A percentile compares a stretch with the other conserved stretches of the same genome.
Evolutionary conservation across 2,329 filamentous ascomycete genomes (phyloP).

Genomic region (Calonectria crousiana): DNA sequence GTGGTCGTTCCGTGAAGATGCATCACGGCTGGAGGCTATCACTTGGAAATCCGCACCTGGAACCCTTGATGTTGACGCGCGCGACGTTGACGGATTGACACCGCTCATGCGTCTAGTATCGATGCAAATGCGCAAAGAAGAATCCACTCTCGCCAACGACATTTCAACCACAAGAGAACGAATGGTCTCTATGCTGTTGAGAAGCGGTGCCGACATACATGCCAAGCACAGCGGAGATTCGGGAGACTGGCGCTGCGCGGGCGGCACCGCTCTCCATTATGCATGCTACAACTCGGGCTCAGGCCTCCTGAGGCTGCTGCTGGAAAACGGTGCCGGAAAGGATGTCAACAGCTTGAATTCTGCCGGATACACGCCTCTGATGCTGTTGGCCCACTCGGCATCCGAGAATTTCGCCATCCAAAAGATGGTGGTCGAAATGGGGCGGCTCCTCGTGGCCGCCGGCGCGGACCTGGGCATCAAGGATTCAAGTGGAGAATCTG

Average conservation of each 20-base stretch:
- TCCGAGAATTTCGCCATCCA: background rate
- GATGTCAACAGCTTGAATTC: conserved; percentile 2
- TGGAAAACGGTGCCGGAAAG: background rate
- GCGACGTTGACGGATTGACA: conserved; percentile 7
- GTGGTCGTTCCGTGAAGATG: background rate
- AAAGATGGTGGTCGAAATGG: background rate
- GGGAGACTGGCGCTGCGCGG: background rate
- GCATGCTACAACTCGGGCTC: conserved; percentile 9
- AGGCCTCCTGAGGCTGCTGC: background rate
- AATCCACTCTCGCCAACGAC: background rate
- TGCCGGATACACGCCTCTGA: conserved; percentile 8
- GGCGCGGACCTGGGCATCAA: background rate
- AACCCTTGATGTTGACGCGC: background rate
- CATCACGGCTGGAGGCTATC: background rate
- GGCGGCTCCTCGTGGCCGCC: background rate
- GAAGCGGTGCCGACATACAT: background rate
- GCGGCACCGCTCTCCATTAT: conserved; percentile 10
- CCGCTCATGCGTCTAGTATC: conserved; percentile 1
- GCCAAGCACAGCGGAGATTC: background rate
- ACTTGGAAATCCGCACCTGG: background rate
- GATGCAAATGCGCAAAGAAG: background rate
- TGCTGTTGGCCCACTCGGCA: background rate
- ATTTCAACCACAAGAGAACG: background rate
- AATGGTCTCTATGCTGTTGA: conserved; percentile 2
- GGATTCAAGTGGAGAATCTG: background rate